phyloP scores from a whole-genome alignment of 2,329 filamentous ascomycete species.

The Microsporum audouinii region DNA sequence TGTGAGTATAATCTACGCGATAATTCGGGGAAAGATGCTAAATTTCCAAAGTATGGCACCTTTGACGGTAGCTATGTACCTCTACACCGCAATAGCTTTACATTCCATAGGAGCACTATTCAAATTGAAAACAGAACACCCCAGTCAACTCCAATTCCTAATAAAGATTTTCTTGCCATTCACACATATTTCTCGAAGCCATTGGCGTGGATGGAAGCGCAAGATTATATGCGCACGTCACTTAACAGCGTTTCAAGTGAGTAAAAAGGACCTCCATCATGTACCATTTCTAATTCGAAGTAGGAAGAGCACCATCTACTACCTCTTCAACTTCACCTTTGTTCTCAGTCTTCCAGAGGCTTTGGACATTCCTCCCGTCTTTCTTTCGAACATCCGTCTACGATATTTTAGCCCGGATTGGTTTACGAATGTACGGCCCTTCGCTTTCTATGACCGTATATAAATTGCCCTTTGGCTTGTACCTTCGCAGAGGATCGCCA shows the following conservation, averaged over 20 bases:
- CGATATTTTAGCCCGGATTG: conserved; percentile 7
- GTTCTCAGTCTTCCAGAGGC: background rate
- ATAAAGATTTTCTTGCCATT: conserved; percentile 6
- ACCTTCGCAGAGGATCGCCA: conserved; percentile 11
- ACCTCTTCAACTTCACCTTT: background rate
- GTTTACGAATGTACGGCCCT: conserved; percentile 8
- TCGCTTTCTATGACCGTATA: conserved; percentile 11
- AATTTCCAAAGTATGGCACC: background rate
- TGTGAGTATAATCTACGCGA: background rate
- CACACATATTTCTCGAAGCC: conserved; percentile 7
- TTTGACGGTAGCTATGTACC: background rate
- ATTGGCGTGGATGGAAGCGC: conserved; percentile 8
- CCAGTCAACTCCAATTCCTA: conserved; percentile 4
- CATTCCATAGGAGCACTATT: background rate
- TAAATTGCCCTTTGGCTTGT: conserved; percentile 14
- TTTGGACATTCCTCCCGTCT: background rate
- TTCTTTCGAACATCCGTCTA: background rate
- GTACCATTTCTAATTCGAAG: background rate
- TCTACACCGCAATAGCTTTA: background rate
- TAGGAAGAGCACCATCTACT: background rate
- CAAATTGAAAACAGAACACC: conserved; percentile 8
- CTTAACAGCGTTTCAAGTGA: background rate
- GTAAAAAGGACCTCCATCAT: background rate
- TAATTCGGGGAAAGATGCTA: background rate
- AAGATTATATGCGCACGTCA: background rate